Evolutionary conservation across 169 alveolate genomes (phyloP), one percentile per base, ranked within the genome.

Genomic region (Plasmodium malariae): DNA sequence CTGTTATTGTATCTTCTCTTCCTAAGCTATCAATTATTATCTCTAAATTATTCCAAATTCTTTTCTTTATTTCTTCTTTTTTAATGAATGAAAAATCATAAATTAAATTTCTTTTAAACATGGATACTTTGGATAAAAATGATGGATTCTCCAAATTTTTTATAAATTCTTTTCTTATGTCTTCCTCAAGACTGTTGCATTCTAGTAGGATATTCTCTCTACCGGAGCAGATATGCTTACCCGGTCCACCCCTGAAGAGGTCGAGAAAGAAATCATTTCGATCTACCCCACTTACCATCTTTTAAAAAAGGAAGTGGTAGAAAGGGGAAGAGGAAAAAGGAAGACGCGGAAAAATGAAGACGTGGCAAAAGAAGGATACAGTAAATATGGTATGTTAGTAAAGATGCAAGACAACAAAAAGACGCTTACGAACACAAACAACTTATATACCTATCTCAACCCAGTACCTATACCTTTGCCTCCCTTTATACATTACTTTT

Each of bases 211-310:
- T 28, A 76, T 76, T 76, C 17, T 62, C 74, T 30, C 30, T 60
- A 14, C 76, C 70, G 17, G 89, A 76, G 6, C 65, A 62, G 21
- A 48, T 28, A 54, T 76, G 89, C 49, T 21, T 63, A 12, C 89
- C 89, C 2, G 89, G 89, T 2, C 89, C 89, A 4, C 89, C 89
- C 21, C 89, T 62, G 28, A 76, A 76, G 14, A 76, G 40, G 5
- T 76, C 55, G 14, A 76, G 67, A 67, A 76, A 48, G 1, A 26
- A 21, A 57, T 57, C 68, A 5, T 21, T n/a, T n/a, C n/a, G n/a
- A n/a, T n/a, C n/a, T n/a, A n/a, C n/a, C n/a, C n/a, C n/a, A n/a
- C n/a, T n/a, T n/a, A n/a, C n/a, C n/a, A n/a, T n/a, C n/a, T n/a
- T n/a, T n/a, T n/a, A 45, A 45, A 45, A 45, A 45, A 17, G n/a